phyloP scores from a whole-genome alignment of 1,139 yeast species.

The Yamadazyma epiphylla region DNA sequence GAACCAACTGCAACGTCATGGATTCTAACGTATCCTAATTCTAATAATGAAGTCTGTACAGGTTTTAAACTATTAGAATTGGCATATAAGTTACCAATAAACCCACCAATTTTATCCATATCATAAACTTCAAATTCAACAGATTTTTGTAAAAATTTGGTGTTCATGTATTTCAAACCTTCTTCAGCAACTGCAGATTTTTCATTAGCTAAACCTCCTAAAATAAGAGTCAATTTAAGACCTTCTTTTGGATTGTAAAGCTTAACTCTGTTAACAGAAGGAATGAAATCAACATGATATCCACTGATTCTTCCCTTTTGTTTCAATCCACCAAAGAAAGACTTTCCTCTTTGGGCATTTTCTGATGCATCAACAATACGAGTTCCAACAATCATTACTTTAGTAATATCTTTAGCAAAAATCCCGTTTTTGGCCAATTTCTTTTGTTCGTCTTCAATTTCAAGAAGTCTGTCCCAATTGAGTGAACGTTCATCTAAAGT shows the following conservation, averaged over 20 bases:
- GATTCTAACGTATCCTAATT: slow-evolving; percentile 60
- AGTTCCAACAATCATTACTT: slow-evolving; percentile 48
- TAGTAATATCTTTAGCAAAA: slow-evolving; percentile 46
- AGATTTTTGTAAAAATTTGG: slow-evolving; percentile 64
- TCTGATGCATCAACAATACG: slow-evolving; percentile 81
- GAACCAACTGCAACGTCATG: slow-evolving; percentile 65
- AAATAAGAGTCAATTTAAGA: slow-evolving; percentile 61
- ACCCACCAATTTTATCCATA: slow-evolving; percentile 77
- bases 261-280: slow-evolving; percentile 65
- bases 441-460: slow-evolving; percentile 61
- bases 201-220: slow-evolving; percentile 67
- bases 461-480: slow-evolving; percentile 74
- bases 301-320: slow-evolving; percentile 60
- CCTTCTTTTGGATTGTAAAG: slow-evolving; percentile 71
- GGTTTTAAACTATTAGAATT: slow-evolving; percentile 50
- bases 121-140: slow-evolving; percentile 67
- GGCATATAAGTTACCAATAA: slow-evolving; percentile 66
- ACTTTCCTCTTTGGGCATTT: slow-evolving; percentile 64
- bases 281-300: slow-evolving; percentile 64
- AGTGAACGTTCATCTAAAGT: slow-evolving; percentile 65
- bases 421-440: slow-evolving; percentile 57
- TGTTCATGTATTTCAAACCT: slow-evolving; percentile 54
- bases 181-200: slow-evolving; percentile 46
- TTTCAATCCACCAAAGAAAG: slow-evolving; percentile 67
- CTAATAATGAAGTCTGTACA: slow-evolving; percentile 57